Percentiles rank a stretch among this genome's conserved stretches.
phyloP scores from a whole-genome alignment of 371 early-diverging fungal genomes.

The Rhizopus stolonifer region DNA sequence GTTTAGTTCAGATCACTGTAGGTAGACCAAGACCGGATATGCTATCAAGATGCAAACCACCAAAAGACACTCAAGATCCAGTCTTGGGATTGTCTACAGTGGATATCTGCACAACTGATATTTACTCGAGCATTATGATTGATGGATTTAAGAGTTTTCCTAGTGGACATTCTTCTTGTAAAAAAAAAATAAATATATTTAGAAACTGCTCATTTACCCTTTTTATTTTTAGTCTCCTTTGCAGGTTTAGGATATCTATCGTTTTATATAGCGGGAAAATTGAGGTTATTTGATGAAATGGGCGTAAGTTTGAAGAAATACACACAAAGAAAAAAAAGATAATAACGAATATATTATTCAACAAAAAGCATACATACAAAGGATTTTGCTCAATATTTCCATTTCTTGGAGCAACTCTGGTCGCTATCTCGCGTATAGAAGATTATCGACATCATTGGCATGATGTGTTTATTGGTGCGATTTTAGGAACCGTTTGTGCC shows the following conservation, averaged over 20 bases:
- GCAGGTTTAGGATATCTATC: slow-evolving; percentile 72
- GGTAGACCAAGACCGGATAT: slow-evolving; percentile 91
- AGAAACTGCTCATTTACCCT: background rate
- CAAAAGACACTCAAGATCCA: slow-evolving; percentile 52
- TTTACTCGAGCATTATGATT: slow-evolving; percentile 50
- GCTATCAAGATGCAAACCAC: slow-evolving; percentile 78
- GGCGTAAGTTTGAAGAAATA: slow-evolving; percentile 40
- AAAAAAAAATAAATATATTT: background rate
- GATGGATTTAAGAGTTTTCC: slow-evolving; percentile 93
- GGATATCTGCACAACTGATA: slow-evolving; percentile 39
- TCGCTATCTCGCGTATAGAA: slow-evolving; percentile 69
- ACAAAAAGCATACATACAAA: slow-evolving; percentile 61
- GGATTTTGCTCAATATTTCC: slow-evolving; percentile 64
- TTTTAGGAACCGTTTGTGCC: slow-evolving; percentile 53
- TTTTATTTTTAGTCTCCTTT: slow-evolving; percentile 55
- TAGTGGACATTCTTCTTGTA: slow-evolving; percentile 90
- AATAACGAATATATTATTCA: too few species aligned
- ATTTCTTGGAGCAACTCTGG: slow-evolving; percentile 59
- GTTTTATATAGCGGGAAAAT: slow-evolving; percentile 71
- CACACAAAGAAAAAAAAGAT: background rate
- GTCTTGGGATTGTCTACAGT: slow-evolving; percentile 57
- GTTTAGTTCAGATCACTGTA: slow-evolving; percentile 56
- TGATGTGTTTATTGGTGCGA: slow-evolving; percentile 70
- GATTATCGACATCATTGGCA: slow-evolving; percentile 89
- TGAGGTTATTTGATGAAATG: slow-evolving; percentile 67